Evolutionary conservation across 2,329 filamentous ascomycete genomes (phyloP), one percentile per base, ranked within the genome.

Genomic region (Diaporthe vaccinii): DNA sequence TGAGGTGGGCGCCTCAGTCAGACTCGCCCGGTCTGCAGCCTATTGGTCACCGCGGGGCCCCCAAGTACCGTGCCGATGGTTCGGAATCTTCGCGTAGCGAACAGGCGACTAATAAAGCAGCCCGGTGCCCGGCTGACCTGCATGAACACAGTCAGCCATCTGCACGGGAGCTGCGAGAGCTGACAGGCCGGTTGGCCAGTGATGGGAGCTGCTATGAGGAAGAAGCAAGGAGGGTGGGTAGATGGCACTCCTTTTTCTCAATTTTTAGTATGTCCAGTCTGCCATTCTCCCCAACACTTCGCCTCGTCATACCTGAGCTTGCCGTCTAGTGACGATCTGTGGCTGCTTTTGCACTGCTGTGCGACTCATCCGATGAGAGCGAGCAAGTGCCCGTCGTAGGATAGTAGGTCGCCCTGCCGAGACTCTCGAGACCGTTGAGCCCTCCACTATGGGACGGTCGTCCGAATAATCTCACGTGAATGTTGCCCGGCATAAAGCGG

Each of bases 101-200:
- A 39, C 65, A 41, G 34, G 65, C 44, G 70, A n/a, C 31, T 62
- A 49, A 72, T 62, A 25, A 46, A 61, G 57, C 49, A 69, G 65
- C 49, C 65, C 31, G 34, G 49, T 53, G 46, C 65, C 65, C 65
- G 65, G 49, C 65, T 69, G 49, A 55, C 65, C 65, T 69, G 65
- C 65, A 69, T 69, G 65, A 69, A 55, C 65, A 68, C 65, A 69
- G 65, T 69, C 65, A 69, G 65, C 49, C 65, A 55, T 55, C 34
- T 69, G 65, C 65, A 55, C 65, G 34, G 34, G 65, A 69, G 65
- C 65, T 69, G 65, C 49, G 49, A 69, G 65, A 55, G 65, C 65
- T 55, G 65, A 69, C 65, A 69, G 65, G 49, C 36, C 31, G 44
- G 44, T 5, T 41, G 49, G 49, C 34, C 34, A 41, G 62, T 53